Evolutionary conservation across 208 protist species (phyloP), one percentile per base, ranked within the genome.

Genomic region (Trypanosoma vivax): DNA sequence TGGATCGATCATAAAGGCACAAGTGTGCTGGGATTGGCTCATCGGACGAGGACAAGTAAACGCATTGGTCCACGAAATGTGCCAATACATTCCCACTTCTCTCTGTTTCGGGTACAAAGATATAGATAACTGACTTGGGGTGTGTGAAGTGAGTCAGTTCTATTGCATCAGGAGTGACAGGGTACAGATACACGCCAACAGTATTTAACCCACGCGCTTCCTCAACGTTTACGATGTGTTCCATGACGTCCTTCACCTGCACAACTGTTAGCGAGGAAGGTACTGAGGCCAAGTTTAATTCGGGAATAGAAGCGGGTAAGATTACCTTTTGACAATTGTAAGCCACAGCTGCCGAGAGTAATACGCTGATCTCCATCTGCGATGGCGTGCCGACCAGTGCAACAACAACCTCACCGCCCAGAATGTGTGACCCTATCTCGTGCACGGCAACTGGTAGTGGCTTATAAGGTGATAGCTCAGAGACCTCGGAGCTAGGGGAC

Each of bases 1-100:
- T 50, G 21, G 73, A 62, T 2, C 84, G 75, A 67, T 92, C 84
- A 45, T 86, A 87, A 28, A 92, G 78, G 34, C 82, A 78, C 42
- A 77, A 67, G 49, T 88, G 88, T 13, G 72, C 68, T 7, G 80
- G 76, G 0, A 86, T 56, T 39, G 61, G 56, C 21, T 64, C 63
- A 28, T 70, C 63, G 4, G 53, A 40, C 5, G 63, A 61, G 4
- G 50, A 29, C 2, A 50, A 29, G 11, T 60, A 86, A 38, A 85
- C 49, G 18, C 66, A 55, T 3, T 47, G 19, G 34, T 61, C 48
- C 27, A 69, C 73, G 30, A 60, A 23, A 23, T 41, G 42, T 34
- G 37, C 49, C 47, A 80, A 53, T 24, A 68, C 37, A 19, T 58
- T 42, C 37, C 73, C 61, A 14, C 48, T 69, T 1, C 43, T 40